Evolutionary conservation across 768 basidiomycete genomes (phyloP).

Genomic region (Lentinula guzmanii): DNA sequence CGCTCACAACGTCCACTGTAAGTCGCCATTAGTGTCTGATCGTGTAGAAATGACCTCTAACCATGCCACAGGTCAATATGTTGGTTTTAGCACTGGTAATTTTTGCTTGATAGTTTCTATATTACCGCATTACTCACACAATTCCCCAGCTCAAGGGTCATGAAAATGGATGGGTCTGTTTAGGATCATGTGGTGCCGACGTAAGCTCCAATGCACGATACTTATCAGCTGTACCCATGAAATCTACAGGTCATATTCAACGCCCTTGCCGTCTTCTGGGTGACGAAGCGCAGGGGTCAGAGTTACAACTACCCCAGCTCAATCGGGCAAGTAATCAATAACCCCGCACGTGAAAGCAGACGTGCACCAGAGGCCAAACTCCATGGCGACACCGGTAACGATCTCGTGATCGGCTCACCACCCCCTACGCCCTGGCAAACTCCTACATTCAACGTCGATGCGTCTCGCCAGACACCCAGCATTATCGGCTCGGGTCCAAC

Average conservation of each 20-base stretch:
- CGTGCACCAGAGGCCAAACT: not conserved
- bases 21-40: not conserved
- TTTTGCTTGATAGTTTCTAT: no score
- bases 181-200: not conserved
- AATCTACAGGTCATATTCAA: not conserved
- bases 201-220: not conserved
- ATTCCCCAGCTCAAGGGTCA: not conserved
- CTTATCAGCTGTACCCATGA: not conserved
- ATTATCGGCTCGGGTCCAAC: not conserved
- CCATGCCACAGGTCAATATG: not conserved
- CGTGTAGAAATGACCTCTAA: not conserved
- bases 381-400: not conserved
- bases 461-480: not conserved
- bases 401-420: not conserved
- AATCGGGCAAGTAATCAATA: not conserved
- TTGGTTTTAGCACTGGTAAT: not conserved
- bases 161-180: not conserved
- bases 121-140: not conserved
- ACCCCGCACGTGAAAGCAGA: not conserved
- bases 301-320: not conserved
- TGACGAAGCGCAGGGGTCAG: not conserved
- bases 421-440: not conserved
- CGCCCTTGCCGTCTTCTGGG: constrained; percentile 1
- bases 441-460: not conserved
- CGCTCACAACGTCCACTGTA: not conserved